phyloP scores from a whole-genome alignment of 495 filamentous ascomycete species.

The Clohesyomyces aquaticus region DNA sequence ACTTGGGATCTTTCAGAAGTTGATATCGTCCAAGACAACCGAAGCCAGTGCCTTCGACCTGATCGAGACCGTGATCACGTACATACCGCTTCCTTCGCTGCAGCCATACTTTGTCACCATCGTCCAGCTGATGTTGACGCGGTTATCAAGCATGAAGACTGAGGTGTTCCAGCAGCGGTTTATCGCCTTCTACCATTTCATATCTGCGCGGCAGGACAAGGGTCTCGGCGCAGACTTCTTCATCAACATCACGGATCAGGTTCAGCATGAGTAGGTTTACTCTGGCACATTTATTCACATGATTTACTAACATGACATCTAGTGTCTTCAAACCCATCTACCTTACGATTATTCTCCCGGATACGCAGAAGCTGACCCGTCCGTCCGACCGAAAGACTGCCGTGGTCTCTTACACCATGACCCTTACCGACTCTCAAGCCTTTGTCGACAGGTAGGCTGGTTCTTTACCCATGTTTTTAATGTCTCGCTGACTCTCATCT shows the following conservation, averaged over 20 bases:
- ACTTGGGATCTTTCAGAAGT: constrained; percentile 88
- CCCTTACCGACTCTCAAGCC: constrained; percentile 75
- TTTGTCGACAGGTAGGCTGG: constrained; percentile 62
- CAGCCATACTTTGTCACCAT: constrained; percentile 79
- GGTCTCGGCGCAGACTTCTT: constrained; percentile 89
- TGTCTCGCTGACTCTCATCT: background rate
- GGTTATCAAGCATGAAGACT: constrained; percentile 75
- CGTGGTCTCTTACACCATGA: constrained; percentile 89
- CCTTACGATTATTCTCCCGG: constrained; percentile 79
- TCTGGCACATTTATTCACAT: background rate
- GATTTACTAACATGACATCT: constrained; percentile 10
- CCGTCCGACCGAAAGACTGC: constrained; percentile 91
- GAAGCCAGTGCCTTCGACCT: constrained; percentile 87
- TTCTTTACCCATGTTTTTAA: background rate
- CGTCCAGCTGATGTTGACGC: constrained; percentile 77
- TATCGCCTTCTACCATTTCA: constrained; percentile 87
- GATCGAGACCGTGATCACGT: constrained; percentile 73
- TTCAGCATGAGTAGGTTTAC: constrained; percentile 68
- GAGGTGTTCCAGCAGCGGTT: constrained; percentile 82
- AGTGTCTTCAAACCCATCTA: constrained; percentile 85
- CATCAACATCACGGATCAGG: constrained; percentile 74
- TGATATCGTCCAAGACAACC: constrained; percentile 71
- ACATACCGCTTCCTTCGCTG: constrained; percentile 72
- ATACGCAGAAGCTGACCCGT: constrained; percentile 81
- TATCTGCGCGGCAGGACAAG: constrained; percentile 73